Evolutionary conservation across 2,329 filamentous ascomycete genomes (phyloP).

Genomic region (Pseudogymnoascus sp.): DNA sequence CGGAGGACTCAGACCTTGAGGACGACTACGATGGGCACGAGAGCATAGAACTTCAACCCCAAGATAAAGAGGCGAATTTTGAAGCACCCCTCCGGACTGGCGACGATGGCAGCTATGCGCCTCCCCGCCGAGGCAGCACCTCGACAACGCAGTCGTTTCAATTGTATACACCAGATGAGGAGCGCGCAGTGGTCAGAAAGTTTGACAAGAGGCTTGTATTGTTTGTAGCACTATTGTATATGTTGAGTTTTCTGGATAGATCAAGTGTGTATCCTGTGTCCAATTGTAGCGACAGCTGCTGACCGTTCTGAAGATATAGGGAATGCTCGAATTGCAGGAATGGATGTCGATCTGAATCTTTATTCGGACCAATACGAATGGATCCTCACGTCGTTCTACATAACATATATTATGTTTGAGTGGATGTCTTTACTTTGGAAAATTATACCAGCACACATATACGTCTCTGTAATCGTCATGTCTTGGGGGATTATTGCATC

Average conservation of each 20-base stretch:
- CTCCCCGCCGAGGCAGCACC: conserved; percentile 20
- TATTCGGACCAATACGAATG: conserved; percentile 47
- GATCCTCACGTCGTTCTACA: conserved; percentile 53
- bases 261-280: conserved; percentile 51
- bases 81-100: not conserved
- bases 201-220: conserved; percentile 70
- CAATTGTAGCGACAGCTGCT: conserved; percentile 1
- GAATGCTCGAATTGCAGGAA: conserved; percentile 55
- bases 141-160: conserved; percentile 36
- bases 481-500: conserved; percentile 75
- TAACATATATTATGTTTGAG: conserved; percentile 55
- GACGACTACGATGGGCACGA: conserved; percentile 10
- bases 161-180: conserved; percentile 60
- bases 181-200: conserved; percentile 59
- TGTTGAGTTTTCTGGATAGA: conserved; percentile 77
- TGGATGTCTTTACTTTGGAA: conserved; percentile 58
- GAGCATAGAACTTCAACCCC: not conserved
- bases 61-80: not conserved
- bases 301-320: conserved; percentile 42
- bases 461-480: conserved; percentile 54
- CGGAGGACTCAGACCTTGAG: conserved; percentile 20
- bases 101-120: not conserved
- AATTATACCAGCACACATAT: conserved; percentile 51
- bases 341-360: conserved; percentile 50
- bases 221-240: conserved; percentile 74